Base-by-base conservation (phyloP, 2,329 filamentous ascomycete genomes). In the Botrytis deweyae region DNA sequence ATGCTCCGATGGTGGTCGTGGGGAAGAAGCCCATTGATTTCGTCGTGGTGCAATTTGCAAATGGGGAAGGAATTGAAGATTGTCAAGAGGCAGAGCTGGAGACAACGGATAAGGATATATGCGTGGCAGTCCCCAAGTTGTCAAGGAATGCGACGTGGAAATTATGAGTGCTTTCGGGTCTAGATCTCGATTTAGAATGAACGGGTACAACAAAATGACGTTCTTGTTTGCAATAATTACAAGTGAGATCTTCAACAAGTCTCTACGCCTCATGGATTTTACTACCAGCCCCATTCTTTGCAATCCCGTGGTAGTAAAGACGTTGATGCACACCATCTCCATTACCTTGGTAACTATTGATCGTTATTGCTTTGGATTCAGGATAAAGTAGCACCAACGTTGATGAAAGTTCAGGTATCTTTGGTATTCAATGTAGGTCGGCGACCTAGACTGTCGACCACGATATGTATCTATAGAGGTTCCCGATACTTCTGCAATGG, bases 1-100 rank as follows among this genome's bases (percentile, higher is more conserved):
- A 99, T 85, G 94, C 95, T 75, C 96, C 96, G 0, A 98, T 99
- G 95, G 92, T 94, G 22, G 94, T 93, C 25, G 83, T 98, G 67
- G 95, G 95, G 0, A 82, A 84, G 63, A 83, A 85, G 72, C 86
- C 90, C 33, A 85, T 98, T 66, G 93, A 96, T 81, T 98, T 98
- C 82, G 88, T 97, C 8, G 95, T 98, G 2, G 88, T 93, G 77
- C 95, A 98, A 84, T 96, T 93, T 84, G 90, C 91, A 49, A 98
- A 97, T 82, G 94, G 93, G 3, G 91, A 96, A 20, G 88, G 84
- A 0, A 84, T 87, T 1, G 95, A 98, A 84, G 96, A 99, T 83
- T 97, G 94, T 79, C 94, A 99, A 85, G 91, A 97, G 83, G 89
- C 93, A 29, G 84, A 76, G 72, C 74, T 75, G 71, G 73, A 72